Conservation (phyloP, 208 protist genomes). For the Herpetomonas muscarum region DNA sequence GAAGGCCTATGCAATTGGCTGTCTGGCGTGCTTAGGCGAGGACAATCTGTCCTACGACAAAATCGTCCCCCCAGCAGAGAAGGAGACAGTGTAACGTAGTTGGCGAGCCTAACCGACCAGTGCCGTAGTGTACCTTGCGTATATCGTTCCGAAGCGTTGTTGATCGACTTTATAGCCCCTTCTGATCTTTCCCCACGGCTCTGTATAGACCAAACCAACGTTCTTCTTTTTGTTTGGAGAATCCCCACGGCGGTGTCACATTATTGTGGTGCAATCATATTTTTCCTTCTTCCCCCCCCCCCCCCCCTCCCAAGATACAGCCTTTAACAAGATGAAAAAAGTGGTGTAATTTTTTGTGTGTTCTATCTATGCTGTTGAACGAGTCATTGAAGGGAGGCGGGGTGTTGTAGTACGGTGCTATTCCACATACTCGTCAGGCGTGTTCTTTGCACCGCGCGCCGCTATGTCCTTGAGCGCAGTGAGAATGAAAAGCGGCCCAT, state of each 20-base stretch:
- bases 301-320: neutral
- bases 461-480: no score
- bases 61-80: neutral
- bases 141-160: neutral
- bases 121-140: neutral
- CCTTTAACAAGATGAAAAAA: no score
- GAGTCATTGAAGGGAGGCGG: no score
- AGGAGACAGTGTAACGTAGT: neutral
- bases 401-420: no score
- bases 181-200: neutral
- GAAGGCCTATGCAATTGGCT: constrained; percentile 30
- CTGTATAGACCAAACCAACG: neutral
- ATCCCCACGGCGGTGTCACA: no score
- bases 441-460: no score
- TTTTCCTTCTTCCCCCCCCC: neutral
- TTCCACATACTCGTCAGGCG: no score
- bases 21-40: constrained; percentile 40
- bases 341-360: no score
- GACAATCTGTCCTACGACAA: neutral
- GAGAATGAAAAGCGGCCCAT: no score
- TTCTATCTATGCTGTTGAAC: no score
- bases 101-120: no score
- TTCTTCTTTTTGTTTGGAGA: neutral
- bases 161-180: neutral
- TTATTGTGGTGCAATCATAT: neutral